Evolutionary conservation across 1,284 basidiomycete species (phyloP), one percentile per base, ranked within the genome.

Genomic region (Apiotrichum gracile): DNA sequence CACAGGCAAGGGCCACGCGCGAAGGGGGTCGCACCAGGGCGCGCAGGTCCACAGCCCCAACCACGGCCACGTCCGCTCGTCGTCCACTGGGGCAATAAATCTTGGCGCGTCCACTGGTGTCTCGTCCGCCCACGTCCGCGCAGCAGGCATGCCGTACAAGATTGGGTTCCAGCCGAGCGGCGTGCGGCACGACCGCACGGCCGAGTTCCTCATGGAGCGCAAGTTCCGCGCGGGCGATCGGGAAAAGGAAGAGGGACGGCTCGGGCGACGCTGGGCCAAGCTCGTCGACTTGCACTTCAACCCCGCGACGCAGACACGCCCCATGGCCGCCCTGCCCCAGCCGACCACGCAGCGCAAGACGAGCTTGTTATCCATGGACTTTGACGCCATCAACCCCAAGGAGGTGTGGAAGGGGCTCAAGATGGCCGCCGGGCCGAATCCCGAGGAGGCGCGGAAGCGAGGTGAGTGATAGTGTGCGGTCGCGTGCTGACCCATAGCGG

Each of bases 121-220:
- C 26, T 37, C 45, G 10, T 35, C 45, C 10, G 14, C 47, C 4
- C 46, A 40, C 17, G 46, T 47, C 14, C 46, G 46, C 26, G 46
- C 21, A 17, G 46, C 46, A 8, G 67, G 67, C 2, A 70, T 67
- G 62, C 85, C 84, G 2, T 90, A 90, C 68, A 82, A 85, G 44
- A 82, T 86, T 9, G 87, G 87, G 0, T 90, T 90, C 68, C 88
- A 91, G 68, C 88, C 88, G 2, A 84, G 82, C 58, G 87, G 87
- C 10, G 82, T 87, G 9, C 82, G 80, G 61, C 68, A 83, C 22
- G 83, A 80, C 9, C 81, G 85, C 24, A 91, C 89, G 2, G 87
- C 87, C 52, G 86, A 88, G 52, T 93, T 88, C 64, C 55, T 84
- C n/a, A 79, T 79, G 12, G 67, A 79, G 3, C 82, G 89, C 42